phyloP scores from a whole-genome alignment of 2,329 filamentous ascomycete species.

The Ascochyta fabae region DNA sequence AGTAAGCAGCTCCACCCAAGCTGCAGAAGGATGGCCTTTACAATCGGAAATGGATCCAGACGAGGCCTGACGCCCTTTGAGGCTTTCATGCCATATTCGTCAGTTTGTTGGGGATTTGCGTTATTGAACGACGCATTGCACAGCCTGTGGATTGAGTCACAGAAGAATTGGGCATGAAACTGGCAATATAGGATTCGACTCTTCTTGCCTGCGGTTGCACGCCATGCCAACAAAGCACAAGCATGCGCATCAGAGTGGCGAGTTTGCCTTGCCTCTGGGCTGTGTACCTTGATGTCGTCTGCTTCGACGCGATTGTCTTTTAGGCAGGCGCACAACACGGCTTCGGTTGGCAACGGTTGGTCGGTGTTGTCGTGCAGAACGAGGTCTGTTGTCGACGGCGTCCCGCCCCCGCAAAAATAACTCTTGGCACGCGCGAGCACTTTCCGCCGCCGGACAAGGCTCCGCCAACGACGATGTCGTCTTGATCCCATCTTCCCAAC shows the following conservation, averaged over 20 bases:
- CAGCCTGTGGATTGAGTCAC: background rate
- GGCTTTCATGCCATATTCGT: too few relatives aligned
- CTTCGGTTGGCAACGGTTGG: constrained; percentile 13
- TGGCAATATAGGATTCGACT: background rate
- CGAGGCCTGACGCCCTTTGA: too few relatives aligned
- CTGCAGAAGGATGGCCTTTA: too few relatives aligned
- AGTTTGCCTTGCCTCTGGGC: background rate
- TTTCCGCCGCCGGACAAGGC: background rate
- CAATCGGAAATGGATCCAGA: too few relatives aligned
- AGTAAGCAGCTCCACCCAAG: too few relatives aligned
- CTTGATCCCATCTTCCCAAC: background rate
- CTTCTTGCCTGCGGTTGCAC: background rate
- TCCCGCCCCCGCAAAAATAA: constrained; percentile 1
- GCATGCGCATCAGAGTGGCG: background rate
- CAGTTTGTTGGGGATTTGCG: too few relatives aligned
- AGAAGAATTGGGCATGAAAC: background rate
- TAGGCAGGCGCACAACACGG: constrained; percentile 12
- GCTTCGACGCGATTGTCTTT: constrained; percentile 5
- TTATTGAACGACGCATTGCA: too few relatives aligned
- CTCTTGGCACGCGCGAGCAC: background rate
- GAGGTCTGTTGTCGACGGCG: constrained; percentile 1
- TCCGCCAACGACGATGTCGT: background rate
- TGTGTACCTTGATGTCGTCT: constrained; percentile 3
- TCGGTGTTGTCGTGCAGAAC: background rate
- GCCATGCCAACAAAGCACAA: constrained; percentile 1